Conservation (phyloP, 179 eudicot genomes). For the Beta macrorhiza region DNA sequence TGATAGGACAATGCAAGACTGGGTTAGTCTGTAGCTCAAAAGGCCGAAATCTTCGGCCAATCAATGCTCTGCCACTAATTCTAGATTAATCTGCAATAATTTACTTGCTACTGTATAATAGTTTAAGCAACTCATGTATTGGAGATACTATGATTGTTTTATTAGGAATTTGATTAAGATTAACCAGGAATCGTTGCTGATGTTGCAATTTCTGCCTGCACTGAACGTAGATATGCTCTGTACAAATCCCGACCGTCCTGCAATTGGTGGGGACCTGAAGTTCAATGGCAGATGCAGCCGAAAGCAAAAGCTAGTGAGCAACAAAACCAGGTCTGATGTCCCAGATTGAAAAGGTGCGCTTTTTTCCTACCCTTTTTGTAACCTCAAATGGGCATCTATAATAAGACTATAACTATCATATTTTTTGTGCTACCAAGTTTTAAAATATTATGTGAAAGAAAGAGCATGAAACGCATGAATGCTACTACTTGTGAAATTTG, state of each 20-base stretch:
- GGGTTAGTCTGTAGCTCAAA: conserved; percentile 22
- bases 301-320: conserved; percentile 32
- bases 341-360: conserved; percentile 26
- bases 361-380: conserved; percentile 14
- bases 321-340: conserved; percentile 30
- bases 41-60: conserved; percentile 25
- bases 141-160: conserved; percentile 21
- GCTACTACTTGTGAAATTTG: conserved; percentile 15
- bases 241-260: conserved; percentile 22
- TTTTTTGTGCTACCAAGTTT: conserved; percentile 11
- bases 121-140: conserved; percentile 16
- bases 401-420: conserved; percentile 12
- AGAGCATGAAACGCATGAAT: conserved; percentile 20
- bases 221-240: conserved; percentile 14
- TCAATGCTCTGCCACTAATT: conserved; percentile 24
- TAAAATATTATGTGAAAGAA: conserved; percentile 14
- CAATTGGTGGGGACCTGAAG: conserved; percentile 29
- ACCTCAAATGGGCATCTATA: conserved; percentile 16
- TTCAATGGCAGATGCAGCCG: conserved; percentile 25
- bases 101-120: conserved; percentile 21
- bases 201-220: conserved; percentile 33
- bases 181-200: conserved; percentile 13
- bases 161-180: conserved; percentile 14
- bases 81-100: conserved; percentile 14
- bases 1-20: conserved; percentile 21